Base-by-base conservation (phyloP, 495 filamentous ascomycete species). In the Aspergillus bertholletiae region DNA sequence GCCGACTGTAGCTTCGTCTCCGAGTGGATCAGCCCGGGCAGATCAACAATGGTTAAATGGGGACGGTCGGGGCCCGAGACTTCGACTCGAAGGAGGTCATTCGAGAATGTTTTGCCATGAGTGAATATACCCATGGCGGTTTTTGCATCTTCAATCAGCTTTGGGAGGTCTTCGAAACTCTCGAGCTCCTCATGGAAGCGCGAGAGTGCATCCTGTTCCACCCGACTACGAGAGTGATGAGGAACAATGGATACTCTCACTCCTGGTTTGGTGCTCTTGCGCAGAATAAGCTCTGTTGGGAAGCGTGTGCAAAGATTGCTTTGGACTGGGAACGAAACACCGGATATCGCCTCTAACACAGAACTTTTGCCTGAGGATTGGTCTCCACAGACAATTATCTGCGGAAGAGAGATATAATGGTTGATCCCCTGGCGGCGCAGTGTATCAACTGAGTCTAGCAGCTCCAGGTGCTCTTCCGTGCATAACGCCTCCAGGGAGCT, bases 321-420 rank as follows among this genome's bases (percentile, higher is more conserved):
- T 26, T 75, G 75, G 0, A 63, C 66, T 0, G 81, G 81, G 57
- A 89, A 88, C 3, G 76, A 67, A 17, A 88, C 75, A 27, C 81
- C 81, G 5, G 84, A 85, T 20, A 89, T 79, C 5, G 84, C 83
- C 56, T 88, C 86, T 0, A 88, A 73, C 3, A 87, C 81, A 0
- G 85, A 88, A 64, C 82, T 59, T 23, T 56, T 60, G 0, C 58
- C 58, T 0, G 58, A 60, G 2, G 58, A 60, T 30, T 60, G 58
- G 22, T 85, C 78, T 5, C 85, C 83, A 55, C 79, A 85, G 1
- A 89, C 84, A 23, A 87, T 78, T n/a, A 88, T 67, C 60, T 88
- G 81, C 12, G 85, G 84, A 13, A 67, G 26, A 21, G 73, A 71
- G 12, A 86, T 63, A 58, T 81, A 79, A 43, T 77, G 71, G 56